A percentile compares a stretch with the other conserved stretches of the same genome.
Evolutionary conservation across 1,284 basidiomycete genomes (phyloP).

Genomic region (Cystobasidiaceae sp.): DNA sequence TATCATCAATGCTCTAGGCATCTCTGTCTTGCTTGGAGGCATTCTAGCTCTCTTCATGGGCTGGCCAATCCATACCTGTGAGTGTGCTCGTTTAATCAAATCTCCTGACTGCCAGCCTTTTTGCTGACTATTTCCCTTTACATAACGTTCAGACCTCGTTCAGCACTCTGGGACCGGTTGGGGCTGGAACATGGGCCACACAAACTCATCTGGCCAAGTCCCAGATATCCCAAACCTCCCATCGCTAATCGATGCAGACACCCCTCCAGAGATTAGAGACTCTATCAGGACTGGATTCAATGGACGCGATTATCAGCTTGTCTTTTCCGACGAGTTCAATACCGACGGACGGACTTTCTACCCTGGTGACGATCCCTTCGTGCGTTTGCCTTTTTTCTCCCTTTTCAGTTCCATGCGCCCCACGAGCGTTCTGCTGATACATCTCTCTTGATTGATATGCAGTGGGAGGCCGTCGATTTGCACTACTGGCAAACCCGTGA

Average conservation of each 20-base stretch:
- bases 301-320: slow-evolving; percentile 50
- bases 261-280: slow-evolving; percentile 39
- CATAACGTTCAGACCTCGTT: slow-evolving; percentile 3
- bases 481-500: slow-evolving; percentile 61
- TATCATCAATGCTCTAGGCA: slow-evolving; percentile 35
- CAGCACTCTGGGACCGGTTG: background rate
- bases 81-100: background rate
- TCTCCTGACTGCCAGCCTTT: background rate
- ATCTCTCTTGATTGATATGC: slow-evolving; percentile 38
- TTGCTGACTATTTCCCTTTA: background rate
- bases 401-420: background rate
- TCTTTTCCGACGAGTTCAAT: slow-evolving; percentile 86
- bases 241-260: slow-evolving; percentile 47
- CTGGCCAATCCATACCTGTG: slow-evolving; percentile 34
- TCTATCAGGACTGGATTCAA: slow-evolving; percentile 40
- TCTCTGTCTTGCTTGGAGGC: slow-evolving; percentile 41
- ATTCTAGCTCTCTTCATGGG: slow-evolving; percentile 41
- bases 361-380: slow-evolving; percentile 53
- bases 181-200: slow-evolving; percentile 37
- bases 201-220: slow-evolving; percentile 41
- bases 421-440: background rate
- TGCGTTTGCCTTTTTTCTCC: slow-evolving; percentile 34
- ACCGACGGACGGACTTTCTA: slow-evolving; percentile 73
- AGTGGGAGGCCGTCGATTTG: slow-evolving; percentile 70
- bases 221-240: slow-evolving; percentile 37